Conservation (phyloP, 1,139 yeast genomes). For the Blastobotrys aristatus region DNA sequence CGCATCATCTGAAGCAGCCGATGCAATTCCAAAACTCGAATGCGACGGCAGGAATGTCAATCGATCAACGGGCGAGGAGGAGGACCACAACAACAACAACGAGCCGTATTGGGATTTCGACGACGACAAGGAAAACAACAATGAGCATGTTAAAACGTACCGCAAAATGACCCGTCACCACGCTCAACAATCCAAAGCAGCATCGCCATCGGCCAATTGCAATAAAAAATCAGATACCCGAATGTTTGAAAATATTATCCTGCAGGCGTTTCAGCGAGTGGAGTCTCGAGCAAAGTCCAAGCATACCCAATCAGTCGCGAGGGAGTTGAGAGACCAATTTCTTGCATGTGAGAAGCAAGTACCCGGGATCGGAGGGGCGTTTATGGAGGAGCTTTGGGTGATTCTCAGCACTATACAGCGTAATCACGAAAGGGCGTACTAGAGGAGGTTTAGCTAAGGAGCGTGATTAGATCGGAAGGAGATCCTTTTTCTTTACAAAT, state of each 20-base stretch:
- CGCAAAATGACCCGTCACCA: conserved; percentile 6
- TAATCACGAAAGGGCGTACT: conserved; percentile 5
- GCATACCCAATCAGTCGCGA: conserved; percentile 9
- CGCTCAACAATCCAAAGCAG: background rate
- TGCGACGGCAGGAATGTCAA: background rate
- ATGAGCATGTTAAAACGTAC: conserved; percentile 10
- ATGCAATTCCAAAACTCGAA: background rate
- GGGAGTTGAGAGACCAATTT: conserved; percentile 12
- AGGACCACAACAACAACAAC: background rate
- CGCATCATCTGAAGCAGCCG: background rate
- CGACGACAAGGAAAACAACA: conserved; percentile 7
- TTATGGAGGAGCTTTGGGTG: conserved; percentile 53
- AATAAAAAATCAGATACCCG: conserved; percentile 1
- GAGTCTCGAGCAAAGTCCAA: conserved; percentile 14
- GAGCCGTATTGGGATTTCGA: conserved; percentile 14
- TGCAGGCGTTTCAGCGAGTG: conserved; percentile 16
- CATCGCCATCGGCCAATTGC: background rate
- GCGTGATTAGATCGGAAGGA: too few species aligned
- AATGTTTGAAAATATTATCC: conserved; percentile 9
- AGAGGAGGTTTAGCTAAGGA: background rate
- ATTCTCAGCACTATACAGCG: conserved; percentile 8
- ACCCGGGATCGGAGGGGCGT: conserved; percentile 60
- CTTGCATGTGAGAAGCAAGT: conserved; percentile 44
- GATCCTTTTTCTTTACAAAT: too few species aligned
- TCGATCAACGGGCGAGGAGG: background rate